A percentile compares a stretch with the other conserved stretches of the same genome.
phyloP scores from a whole-genome alignment of 1,284 basidiomycete genomes.

The Termitomyces sp. region DNA sequence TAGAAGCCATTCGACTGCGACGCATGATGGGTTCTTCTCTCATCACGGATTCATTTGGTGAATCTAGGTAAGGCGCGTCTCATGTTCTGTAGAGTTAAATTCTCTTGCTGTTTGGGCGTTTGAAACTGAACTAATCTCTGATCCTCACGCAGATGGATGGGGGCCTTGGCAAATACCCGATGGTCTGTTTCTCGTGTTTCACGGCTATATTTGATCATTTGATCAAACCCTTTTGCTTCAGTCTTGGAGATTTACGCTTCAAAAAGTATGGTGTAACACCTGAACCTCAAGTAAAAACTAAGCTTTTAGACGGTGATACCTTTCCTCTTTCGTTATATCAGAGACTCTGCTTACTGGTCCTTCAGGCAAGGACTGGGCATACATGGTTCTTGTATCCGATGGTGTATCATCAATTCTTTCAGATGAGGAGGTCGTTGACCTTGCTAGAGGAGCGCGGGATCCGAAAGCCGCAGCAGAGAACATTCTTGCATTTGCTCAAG shows the following conservation, averaged over 20 bases:
- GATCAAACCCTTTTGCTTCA: constrained; percentile 25
- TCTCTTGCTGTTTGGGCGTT: neutral
- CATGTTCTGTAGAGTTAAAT: neutral
- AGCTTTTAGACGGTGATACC: constrained; percentile 64
- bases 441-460: constrained; percentile 68
- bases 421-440: constrained; percentile 92
- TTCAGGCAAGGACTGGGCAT: constrained; percentile 72
- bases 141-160: constrained; percentile 76
- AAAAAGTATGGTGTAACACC: constrained; percentile 91
- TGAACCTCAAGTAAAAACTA: constrained; percentile 87
- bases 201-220: constrained; percentile 9
- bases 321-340: neutral
- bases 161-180: constrained; percentile 89
- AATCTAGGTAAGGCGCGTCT: constrained; percentile 61
- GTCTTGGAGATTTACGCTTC: constrained; percentile 87
- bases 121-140: neutral
- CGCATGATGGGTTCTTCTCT: constrained; percentile 87
- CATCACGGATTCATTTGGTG: constrained; percentile 94
- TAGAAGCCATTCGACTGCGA: constrained; percentile 81
- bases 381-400: constrained; percentile 81
- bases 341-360: constrained; percentile 1
- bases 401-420: constrained; percentile 88
- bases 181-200: constrained; percentile 45
- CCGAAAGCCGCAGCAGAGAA: constrained; percentile 79
- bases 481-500: constrained; percentile 86